phyloP scores from a whole-genome alignment of 2,329 filamentous ascomycete species.

The Microcyclospora pomicola region DNA sequence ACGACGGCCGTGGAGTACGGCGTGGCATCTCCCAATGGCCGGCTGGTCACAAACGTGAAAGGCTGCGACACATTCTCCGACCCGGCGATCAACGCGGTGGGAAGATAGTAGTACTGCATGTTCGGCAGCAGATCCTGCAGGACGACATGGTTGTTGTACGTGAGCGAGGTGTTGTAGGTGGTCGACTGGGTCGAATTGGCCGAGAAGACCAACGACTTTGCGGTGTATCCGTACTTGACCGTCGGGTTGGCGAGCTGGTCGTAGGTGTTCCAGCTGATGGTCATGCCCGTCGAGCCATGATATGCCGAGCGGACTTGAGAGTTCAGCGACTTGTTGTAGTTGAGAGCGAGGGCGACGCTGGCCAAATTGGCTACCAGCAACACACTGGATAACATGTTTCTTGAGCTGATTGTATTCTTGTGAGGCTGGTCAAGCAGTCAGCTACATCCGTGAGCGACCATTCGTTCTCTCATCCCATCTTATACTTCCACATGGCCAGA shows the following conservation, averaged over 20 bases:
- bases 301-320: constrained; percentile 6
- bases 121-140: constrained; percentile 8
- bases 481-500: too few species aligned
- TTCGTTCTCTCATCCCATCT: too few species aligned
- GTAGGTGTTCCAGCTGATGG: constrained; percentile 9
- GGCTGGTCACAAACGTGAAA: constrained; percentile 4
- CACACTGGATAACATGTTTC: neutral
- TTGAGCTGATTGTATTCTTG: neutral
- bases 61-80: constrained; percentile 1
- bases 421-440: too few species aligned
- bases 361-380: neutral
- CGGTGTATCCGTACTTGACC: constrained; percentile 4
- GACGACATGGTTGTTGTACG: constrained; percentile 13
- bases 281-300: constrained; percentile 5
- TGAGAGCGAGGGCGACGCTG: neutral
- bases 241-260: constrained; percentile 4
- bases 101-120: constrained; percentile 11
- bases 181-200: constrained; percentile 3
- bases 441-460: too few species aligned
- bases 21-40: constrained; percentile 32
- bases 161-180: constrained; percentile 10
- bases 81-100: neutral
- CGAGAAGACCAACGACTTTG: neutral
- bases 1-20: constrained; percentile 40
- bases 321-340: neutral